Evolutionary conservation across 2,329 filamentous ascomycete species (phyloP).

Genomic region (Cordyceps fumosorosea): DNA sequence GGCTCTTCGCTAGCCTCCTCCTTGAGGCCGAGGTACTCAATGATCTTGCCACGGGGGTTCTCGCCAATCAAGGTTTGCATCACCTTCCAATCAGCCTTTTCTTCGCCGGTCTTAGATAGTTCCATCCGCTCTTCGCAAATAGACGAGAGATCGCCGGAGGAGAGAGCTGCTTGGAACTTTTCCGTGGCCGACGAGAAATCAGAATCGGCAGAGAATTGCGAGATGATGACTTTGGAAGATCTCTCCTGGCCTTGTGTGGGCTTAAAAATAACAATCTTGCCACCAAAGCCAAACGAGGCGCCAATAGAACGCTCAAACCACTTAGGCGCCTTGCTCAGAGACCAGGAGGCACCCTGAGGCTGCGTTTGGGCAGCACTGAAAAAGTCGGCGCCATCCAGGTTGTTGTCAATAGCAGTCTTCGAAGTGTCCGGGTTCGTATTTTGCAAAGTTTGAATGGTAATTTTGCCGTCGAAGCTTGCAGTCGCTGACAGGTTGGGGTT

Average conservation of each 20-base stretch:
- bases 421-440: conserved; percentile 79
- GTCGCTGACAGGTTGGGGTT: conserved; percentile 91
- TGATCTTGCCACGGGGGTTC: conserved; percentile 77
- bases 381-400: conserved; percentile 88
- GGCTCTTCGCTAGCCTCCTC: conserved; percentile 52
- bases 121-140: conserved; percentile 77
- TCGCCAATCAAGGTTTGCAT: conserved; percentile 81
- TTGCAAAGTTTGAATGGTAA: conserved; percentile 86
- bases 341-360: conserved; percentile 84
- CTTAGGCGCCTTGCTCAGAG: conserved; percentile 74
- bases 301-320: conserved; percentile 84
- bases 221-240: conserved; percentile 74
- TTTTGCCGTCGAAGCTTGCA: conserved; percentile 95
- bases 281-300: conserved; percentile 91
- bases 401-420: conserved; percentile 58
- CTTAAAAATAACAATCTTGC: conserved; percentile 76
- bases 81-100: conserved; percentile 93
- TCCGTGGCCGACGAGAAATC: conserved; percentile 78
- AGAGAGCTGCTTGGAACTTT: conserved; percentile 77
- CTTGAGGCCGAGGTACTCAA: conserved; percentile 84
- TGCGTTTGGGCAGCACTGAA: conserved; percentile 90
- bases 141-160: conserved; percentile 65
- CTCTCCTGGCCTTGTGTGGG: conserved; percentile 55
- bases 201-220: conserved; percentile 82
- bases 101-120: conserved; percentile 73